Evolutionary conservation across 306 rosid species (phyloP), one percentile per base, ranked within the genome.

Genomic region (cucumber (Cucumis sativus)): DNA sequence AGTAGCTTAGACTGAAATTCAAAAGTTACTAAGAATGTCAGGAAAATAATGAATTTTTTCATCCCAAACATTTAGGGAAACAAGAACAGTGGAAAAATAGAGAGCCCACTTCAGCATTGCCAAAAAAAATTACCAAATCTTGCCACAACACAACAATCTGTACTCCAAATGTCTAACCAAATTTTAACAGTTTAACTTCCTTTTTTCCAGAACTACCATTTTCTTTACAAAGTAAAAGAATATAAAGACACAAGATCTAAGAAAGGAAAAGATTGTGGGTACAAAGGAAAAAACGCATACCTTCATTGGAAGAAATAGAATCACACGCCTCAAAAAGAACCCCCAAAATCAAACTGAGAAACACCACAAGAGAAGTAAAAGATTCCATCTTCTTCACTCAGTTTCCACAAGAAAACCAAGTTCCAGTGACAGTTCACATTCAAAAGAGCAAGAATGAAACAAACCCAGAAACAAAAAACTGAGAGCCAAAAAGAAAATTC

Each of bases 221-320:
- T 74, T 74, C 78, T 49, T 35, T 20, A 74, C 8, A 69, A 25
- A 82, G 55, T 81, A 76, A 85, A 52, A 23, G 30, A 14, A 57
- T 13, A 23, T 28, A 61, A 80, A 16, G 82, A 75, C 69, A 45
- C 82, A 80, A 87, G 96, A 94, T 91, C 97, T 84, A 85, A 78
- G 70, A n/a, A 55, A 52, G 58, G 54, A 75, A 77, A 39, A 21
- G 76, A 82, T 37, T 11, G 30, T 20, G 58, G 9, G 9, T 33
- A 69, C 25, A 16, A 64, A 74, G 7, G 52, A 45, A 72, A 63
- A 79, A 79, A 81, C 49, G 65, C 78, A 28, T 70, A 96, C 99
- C 98, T 91, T 96, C 99, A 25, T 84, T 81, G 51, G 85, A 69
- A 76, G 88, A 82, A 70, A 87, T 78, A 33, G 87, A 79, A 66